Evolutionary conservation across 108 stramenopile species (phyloP), one percentile per base, ranked within the genome.

Genomic region (Fistulifera solaris): DNA sequence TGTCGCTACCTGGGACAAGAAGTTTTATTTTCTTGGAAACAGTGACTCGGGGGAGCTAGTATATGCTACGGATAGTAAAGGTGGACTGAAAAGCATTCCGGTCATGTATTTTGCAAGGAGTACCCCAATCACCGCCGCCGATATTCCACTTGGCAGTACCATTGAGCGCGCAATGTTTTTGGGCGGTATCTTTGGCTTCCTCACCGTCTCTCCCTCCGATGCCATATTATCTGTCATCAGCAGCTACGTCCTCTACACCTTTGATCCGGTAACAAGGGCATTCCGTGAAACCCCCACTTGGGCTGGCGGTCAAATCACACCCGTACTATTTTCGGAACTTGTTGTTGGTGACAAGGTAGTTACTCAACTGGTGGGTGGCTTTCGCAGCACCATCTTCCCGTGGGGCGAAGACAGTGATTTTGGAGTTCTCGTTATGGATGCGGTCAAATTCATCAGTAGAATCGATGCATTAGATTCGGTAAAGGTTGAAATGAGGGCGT

Each of bases 281-380:
- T 1, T 28, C 48, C 28, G 41, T 28, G 66, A 67, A 42, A 67
- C 66, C 7, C 66, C 60, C 14, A 46, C 41, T 7, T 26, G 45
- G 25, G 57, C 57, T 6, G 66, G 66, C 22, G 66, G 66, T 25
- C 54, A 53, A 38, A 51, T 67, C 15, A 22, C 61, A 11, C 66
- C 66, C 3, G 54, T 62, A 0, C 27, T 59, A 39, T 61, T 49
- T 35, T 52, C 59, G 48, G 58, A 66, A 25, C 58, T 49, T 16
- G 14, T 13, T 0, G 24, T 66, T 8, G 43, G 28, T 46, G 58
- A 40, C 12, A 16, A 28, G 1, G 58, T 52, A 14, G 39, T 44
- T 16, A 27, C 14, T 21, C 28, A 42, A 13, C 15, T 66, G 15
- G 35, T 66, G 19, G 65, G 65, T 15, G 65, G 65, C n/a, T 22